phyloP scores from a whole-genome alignment of 2,329 filamentous ascomycete genomes.

The Fusarium armeniacum region DNA sequence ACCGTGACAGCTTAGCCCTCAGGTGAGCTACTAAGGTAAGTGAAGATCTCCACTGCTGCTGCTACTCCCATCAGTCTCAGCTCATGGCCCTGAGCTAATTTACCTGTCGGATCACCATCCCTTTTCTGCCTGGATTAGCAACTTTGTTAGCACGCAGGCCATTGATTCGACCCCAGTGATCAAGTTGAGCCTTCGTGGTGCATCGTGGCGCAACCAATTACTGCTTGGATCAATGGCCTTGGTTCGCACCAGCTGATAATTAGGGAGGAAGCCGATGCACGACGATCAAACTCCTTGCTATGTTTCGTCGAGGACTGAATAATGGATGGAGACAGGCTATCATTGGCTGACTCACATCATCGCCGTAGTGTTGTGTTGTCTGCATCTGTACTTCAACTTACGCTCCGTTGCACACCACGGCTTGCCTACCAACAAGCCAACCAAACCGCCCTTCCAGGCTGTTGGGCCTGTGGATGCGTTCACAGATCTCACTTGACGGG shows the following conservation, averaged over 20 bases:
- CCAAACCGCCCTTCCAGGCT: slow-evolving; percentile 15
- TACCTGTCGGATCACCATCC: slow-evolving; percentile 29
- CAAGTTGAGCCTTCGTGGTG: slow-evolving; percentile 21
- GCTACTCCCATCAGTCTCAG: slow-evolving; percentile 12
- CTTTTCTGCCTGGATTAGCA: slow-evolving; percentile 28
- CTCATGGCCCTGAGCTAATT: slow-evolving; percentile 21
- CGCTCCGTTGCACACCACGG: not conserved
- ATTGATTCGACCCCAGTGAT: slow-evolving; percentile 9
- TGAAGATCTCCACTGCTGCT: slow-evolving; percentile 29
- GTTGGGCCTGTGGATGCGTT: slow-evolving; percentile 21
- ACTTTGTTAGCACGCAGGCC: slow-evolving; percentile 10
- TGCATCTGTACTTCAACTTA: not conserved
- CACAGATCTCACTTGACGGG: slow-evolving; percentile 23
- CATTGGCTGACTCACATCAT: slow-evolving; percentile 16
- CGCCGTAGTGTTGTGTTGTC: not conserved
- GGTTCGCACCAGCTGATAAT: slow-evolving; percentile 5
- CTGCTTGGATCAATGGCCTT: slow-evolving; percentile 4
- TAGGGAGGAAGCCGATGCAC: slow-evolving; percentile 26
- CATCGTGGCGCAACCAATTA: slow-evolving; percentile 25
- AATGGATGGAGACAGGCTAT: slow-evolving; percentile 8
- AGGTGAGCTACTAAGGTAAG: not conserved
- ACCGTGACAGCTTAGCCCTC: not conserved
- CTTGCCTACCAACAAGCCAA: slow-evolving; percentile 13
- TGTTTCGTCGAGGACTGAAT: slow-evolving; percentile 8
- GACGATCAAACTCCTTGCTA: slow-evolving; percentile 27